Percentiles rank a stretch among this genome's conserved stretches.
These are phyloP conservation scores for Yamadazyma songkhlaensis DNA, from an alignment of 1,139 yeast species.

Conservation along the genomic window DNA sequence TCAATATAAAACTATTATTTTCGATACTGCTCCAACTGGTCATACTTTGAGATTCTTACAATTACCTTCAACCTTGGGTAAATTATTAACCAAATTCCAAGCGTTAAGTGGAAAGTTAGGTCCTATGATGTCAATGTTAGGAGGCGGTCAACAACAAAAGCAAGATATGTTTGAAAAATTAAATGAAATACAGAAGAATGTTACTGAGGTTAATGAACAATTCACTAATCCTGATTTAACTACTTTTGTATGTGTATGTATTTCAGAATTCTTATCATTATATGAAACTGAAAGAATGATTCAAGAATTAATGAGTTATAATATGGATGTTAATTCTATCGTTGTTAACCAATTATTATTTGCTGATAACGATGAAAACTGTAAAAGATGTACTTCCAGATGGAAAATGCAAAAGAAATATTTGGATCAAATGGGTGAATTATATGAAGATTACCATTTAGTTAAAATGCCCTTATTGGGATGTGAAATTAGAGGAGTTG, in stretches of 20 bases:
- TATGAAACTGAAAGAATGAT: slow-evolving; percentile 97
- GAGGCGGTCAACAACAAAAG: slow-evolving; percentile 63
- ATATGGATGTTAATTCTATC: slow-evolving; percentile 94
- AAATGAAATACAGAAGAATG: slow-evolving; percentile 78
- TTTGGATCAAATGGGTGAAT: slow-evolving; percentile 88
- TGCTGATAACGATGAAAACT: slow-evolving; percentile 69
- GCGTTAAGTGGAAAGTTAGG: slow-evolving; percentile 86
- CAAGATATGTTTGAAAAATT: slow-evolving; percentile 81
- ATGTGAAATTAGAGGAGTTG: slow-evolving; percentile 88
- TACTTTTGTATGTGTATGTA: slow-evolving; percentile 95
- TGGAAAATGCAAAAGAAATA: slow-evolving; percentile 96
- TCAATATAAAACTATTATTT: slow-evolving; percentile 79
- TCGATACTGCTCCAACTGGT: slow-evolving; percentile 98
- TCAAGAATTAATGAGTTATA: slow-evolving; percentile 90
- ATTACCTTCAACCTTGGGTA: slow-evolving; percentile 87
- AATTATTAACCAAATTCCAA: slow-evolving; percentile 80
- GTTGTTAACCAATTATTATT: slow-evolving; percentile 90
- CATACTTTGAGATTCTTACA: slow-evolving; percentile 93
- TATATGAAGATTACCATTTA: slow-evolving; percentile 91
- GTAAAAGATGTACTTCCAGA: slow-evolving; percentile 89
- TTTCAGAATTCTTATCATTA: slow-evolving; percentile 89
- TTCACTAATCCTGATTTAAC: slow-evolving; percentile 95
- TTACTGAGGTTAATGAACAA: slow-evolving; percentile 86
- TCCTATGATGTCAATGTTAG: slow-evolving; percentile 78
- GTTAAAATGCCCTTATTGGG: slow-evolving; percentile 95